Percentiles rank a stretch among this genome's conserved stretches.
Evolutionary conservation across 305 asterid genomes (phyloP).

Genomic region (Ruellia speciosa): DNA sequence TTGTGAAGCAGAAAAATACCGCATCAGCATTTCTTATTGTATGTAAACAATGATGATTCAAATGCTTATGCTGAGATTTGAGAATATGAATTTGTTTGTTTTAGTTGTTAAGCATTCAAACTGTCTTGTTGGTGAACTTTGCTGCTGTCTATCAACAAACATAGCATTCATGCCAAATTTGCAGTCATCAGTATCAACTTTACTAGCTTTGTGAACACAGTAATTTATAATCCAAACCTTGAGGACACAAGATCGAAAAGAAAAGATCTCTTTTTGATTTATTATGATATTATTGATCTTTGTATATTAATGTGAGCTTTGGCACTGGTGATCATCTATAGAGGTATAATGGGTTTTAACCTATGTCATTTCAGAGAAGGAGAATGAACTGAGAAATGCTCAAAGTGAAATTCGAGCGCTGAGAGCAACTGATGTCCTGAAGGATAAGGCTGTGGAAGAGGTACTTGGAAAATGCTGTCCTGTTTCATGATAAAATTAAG

Average conservation of each 20-base stretch:
- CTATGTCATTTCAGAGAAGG: slow-evolving; percentile 50
- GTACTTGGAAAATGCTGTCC: slow-evolving; percentile 25
- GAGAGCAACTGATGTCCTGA: slow-evolving; percentile 53
- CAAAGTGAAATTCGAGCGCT: slow-evolving; percentile 62
- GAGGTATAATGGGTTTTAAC: slow-evolving; percentile 2
- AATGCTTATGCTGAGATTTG: background rate
- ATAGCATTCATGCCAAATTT: no score
- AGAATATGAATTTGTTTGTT: background rate
- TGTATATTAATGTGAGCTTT: background rate
- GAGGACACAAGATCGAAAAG: background rate
- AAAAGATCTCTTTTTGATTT: background rate
- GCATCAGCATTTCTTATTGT: no score
- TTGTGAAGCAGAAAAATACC: background rate
- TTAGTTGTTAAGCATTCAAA: slow-evolving; percentile 13
- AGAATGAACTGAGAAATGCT: slow-evolving; percentile 56
- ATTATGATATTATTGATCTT: background rate
- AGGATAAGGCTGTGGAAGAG: slow-evolving; percentile 83
- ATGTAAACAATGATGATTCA: no score
- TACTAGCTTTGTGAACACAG: no score
- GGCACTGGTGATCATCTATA: background rate
- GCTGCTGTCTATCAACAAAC: background rate
- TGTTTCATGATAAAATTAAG: background rate
- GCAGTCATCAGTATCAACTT: no score
- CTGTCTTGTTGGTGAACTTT: background rate
- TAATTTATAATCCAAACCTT: no score